Conservation (phyloP, 1,284 basidiomycete genomes). For the Tremellales sp. region DNA sequence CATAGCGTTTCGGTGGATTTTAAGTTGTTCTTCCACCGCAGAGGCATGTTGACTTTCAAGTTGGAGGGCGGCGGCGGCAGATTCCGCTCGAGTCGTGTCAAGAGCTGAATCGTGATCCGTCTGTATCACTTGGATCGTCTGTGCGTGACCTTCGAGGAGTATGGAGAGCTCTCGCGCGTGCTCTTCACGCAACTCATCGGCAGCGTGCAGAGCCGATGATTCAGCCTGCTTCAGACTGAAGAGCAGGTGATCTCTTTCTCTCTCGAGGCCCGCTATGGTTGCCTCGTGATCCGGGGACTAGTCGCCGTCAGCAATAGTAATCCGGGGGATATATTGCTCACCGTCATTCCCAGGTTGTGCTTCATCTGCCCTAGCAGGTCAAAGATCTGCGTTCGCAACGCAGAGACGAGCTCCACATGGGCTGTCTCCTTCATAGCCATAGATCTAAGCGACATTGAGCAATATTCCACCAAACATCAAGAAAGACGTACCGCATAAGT, state of each 20-base stretch:
- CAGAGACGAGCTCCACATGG: too few relatives aligned
- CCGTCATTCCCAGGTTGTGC: too few relatives aligned
- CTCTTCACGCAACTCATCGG: too few relatives aligned
- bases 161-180: constrained; percentile 13
- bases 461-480: too few relatives aligned
- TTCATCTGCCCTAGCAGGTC: too few relatives aligned
- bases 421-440: constrained; percentile 34
- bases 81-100: constrained; percentile 3
- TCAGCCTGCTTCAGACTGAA: too few relatives aligned
- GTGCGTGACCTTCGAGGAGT: constrained; percentile 12
- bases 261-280: background rate
- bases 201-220: too few relatives aligned
- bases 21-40: constrained; percentile 21
- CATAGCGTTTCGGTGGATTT: constrained; percentile 14
- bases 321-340: too few relatives aligned
- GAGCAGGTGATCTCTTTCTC: too few relatives aligned
- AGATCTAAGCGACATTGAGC: constrained; percentile 16
- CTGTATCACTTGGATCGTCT: constrained; percentile 13
- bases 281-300: background rate
- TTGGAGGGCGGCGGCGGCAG: constrained; percentile 11
- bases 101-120: constrained; percentile 13
- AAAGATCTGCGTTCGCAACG: too few relatives aligned
- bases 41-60: constrained; percentile 6
- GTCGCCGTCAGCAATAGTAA: too few relatives aligned
- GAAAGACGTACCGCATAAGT: constrained; percentile 23